Evolutionary conservation across 768 basidiomycete species (phyloP).

Genomic region (Aureoboletus auriporus): DNA sequence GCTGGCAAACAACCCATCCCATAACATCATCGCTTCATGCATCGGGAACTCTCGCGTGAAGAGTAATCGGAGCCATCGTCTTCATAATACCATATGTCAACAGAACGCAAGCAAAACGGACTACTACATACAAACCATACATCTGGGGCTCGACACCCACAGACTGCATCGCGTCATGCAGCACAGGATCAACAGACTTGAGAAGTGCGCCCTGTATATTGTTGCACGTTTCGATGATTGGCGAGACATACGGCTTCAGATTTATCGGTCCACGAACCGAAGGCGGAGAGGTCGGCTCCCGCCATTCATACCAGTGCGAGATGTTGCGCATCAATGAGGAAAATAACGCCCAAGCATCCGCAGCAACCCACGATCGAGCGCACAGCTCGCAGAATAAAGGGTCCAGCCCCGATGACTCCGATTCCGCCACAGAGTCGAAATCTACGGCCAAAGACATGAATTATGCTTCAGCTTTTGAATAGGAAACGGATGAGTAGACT

Average conservation of each 20-base stretch:
- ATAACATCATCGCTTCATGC: slow-evolving; percentile 77
- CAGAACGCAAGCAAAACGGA: slow-evolving; percentile 4
- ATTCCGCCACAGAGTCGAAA: slow-evolving; percentile 63
- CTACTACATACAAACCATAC: slow-evolving; percentile 78
- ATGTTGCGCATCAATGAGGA: slow-evolving; percentile 71
- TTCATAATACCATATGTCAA: slow-evolving; percentile 29
- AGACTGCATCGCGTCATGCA: slow-evolving; percentile 72
- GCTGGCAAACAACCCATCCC: slow-evolving; percentile 93
- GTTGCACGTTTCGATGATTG: slow-evolving; percentile 82
- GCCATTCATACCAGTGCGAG: slow-evolving; percentile 80
- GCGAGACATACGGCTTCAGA: slow-evolving; percentile 69
- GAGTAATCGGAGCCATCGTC: slow-evolving; percentile 90
- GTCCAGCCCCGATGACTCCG: slow-evolving; percentile 29
- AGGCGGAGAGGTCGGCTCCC: slow-evolving; percentile 34
- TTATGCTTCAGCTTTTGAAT: slow-evolving; percentile 25
- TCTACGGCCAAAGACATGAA: slow-evolving; percentile 43
- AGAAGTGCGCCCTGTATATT: slow-evolving; percentile 72
- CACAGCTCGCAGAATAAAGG: slow-evolving; percentile 55
- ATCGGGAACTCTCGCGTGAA: slow-evolving; percentile 92
- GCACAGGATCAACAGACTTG: slow-evolving; percentile 71
- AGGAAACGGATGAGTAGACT: slow-evolving; percentile 10
- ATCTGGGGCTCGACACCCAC: slow-evolving; percentile 93
- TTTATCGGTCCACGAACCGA: slow-evolving; percentile 38
- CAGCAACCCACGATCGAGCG: slow-evolving; percentile 64
- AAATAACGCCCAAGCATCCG: slow-evolving; percentile 89